Percentiles rank a stretch among this genome's conserved stretches.
Conservation (phyloP, 106 monocot genomes). For the Phalaenopsis equestris region DNA sequence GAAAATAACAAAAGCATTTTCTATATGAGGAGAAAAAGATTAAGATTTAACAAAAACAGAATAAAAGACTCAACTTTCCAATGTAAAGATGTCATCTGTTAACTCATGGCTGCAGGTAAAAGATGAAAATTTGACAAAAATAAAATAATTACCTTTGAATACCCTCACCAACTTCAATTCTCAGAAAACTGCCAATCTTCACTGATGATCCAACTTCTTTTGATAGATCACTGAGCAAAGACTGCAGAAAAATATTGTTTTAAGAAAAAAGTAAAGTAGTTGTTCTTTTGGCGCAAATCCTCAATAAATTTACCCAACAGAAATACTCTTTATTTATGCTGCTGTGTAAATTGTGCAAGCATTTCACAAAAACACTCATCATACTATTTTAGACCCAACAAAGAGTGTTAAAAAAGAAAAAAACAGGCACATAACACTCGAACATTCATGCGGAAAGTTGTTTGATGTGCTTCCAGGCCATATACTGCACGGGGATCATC, state of each 20-base stretch:
- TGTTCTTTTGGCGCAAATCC: neutral
- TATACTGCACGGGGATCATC: neutral
- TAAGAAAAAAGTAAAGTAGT: neutral
- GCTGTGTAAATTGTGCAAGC: neutral
- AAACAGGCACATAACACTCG: neutral
- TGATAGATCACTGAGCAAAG: conserved; percentile 64
- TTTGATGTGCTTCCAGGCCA: neutral
- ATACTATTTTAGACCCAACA: neutral
- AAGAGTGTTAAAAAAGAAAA: neutral
- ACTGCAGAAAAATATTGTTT: conserved; percentile 28
- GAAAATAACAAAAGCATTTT: neutral
- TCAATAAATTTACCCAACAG: neutral
- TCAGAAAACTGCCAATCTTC: conserved; percentile 67
- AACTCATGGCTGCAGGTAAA: neutral
- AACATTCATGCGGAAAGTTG: neutral
- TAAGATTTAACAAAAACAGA: neutral
- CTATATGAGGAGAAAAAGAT: neutral
- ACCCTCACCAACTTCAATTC: conserved; percentile 93
- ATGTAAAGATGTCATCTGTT: neutral
- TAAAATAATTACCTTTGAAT: conserved; percentile 43
- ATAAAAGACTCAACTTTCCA: neutral
- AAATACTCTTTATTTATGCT: neutral
- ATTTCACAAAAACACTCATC: neutral
- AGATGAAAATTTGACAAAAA: neutral
- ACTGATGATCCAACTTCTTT: conserved; percentile 76